Conservation (phyloP, 352 stramenopile genomes). For the Phytophthora fragariaefolia region DNA sequence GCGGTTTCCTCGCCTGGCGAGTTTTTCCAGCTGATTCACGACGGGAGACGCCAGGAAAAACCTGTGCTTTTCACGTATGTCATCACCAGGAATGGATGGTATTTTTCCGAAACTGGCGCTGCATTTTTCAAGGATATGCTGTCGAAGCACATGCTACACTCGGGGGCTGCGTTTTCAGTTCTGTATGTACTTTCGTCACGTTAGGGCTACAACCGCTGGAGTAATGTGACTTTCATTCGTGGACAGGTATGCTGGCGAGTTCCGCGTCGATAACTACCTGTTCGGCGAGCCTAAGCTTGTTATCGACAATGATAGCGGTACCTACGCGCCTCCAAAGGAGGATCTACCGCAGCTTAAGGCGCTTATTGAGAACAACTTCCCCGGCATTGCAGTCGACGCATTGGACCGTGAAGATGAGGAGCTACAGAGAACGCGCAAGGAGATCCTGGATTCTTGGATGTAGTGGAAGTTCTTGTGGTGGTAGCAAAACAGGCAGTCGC, state of each 20-base stretch:
- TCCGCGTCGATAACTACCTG: constrained; percentile 33
- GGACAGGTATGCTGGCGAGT: constrained; percentile 45
- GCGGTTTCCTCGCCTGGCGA: constrained; percentile 30
- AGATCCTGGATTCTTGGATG: constrained; percentile 39
- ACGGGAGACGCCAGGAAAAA: constrained; percentile 39
- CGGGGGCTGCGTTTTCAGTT: constrained; percentile 42
- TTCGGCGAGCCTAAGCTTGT: constrained; percentile 42
- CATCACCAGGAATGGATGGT: constrained; percentile 50
- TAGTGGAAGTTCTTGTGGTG: constrained; percentile 18
- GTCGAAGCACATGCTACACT: constrained; percentile 56
- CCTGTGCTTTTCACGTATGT: constrained; percentile 51
- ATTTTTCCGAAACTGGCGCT: constrained; percentile 51
- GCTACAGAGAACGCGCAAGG: constrained; percentile 32
- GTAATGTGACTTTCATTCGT: constrained; percentile 6
- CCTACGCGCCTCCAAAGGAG: constrained; percentile 45
- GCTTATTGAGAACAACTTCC: constrained; percentile 49
- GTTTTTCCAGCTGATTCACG: constrained; percentile 49
- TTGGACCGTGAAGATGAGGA: constrained; percentile 37
- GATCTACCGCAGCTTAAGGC: constrained; percentile 41
- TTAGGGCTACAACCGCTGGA: too few species aligned
- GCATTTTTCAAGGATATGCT: constrained; percentile 57
- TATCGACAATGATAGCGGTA: constrained; percentile 54
- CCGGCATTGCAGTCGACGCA: constrained; percentile 37
- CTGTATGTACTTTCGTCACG: constrained; percentile 23
- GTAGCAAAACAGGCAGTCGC: too few species aligned